A percentile compares a stretch with the other conserved stretches of the same genome.
These are phyloP conservation scores for Discostella stelligeroides DNA, from an alignment of 108 stramenopile genomes.

Conservation along the genomic window DNA sequence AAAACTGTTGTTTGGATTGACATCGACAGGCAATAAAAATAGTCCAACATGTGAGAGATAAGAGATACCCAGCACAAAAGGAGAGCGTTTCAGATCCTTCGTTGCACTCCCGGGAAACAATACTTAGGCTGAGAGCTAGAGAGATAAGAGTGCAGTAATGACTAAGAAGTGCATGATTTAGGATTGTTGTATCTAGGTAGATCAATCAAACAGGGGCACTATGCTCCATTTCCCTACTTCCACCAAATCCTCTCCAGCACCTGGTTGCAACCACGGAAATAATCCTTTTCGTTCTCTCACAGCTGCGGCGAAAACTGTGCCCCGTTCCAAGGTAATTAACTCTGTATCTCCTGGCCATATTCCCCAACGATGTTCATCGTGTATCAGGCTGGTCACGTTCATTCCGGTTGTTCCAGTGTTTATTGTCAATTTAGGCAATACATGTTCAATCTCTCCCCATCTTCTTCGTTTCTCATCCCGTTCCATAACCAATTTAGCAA, in stretches of 20 bases:
- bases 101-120: too few species aligned
- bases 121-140: too few species aligned
- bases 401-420: background rate
- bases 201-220: constrained; percentile 29
- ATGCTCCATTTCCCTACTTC: constrained; percentile 44
- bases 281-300: constrained; percentile 7
- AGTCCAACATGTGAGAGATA: too few species aligned
- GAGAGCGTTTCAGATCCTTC: too few species aligned
- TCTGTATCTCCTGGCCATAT: constrained; percentile 45
- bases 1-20: too few species aligned
- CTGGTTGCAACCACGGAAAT: constrained; percentile 30
- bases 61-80: too few species aligned
- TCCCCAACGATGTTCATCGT: constrained; percentile 39
- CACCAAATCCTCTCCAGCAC: constrained; percentile 12
- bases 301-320: constrained; percentile 28
- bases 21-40: too few species aligned
- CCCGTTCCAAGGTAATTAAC: constrained; percentile 28
- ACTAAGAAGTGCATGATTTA: too few species aligned
- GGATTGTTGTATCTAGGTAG: too few species aligned
- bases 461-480: constrained; percentile 48
- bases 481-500: constrained; percentile 42
- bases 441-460: constrained; percentile 47
- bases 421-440: constrained; percentile 26
- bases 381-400: background rate
- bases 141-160: too few species aligned